Evolutionary conservation across 805 yeast species (phyloP), one percentile per base, ranked within the genome.

Genomic region (Candida stauntonica): DNA sequence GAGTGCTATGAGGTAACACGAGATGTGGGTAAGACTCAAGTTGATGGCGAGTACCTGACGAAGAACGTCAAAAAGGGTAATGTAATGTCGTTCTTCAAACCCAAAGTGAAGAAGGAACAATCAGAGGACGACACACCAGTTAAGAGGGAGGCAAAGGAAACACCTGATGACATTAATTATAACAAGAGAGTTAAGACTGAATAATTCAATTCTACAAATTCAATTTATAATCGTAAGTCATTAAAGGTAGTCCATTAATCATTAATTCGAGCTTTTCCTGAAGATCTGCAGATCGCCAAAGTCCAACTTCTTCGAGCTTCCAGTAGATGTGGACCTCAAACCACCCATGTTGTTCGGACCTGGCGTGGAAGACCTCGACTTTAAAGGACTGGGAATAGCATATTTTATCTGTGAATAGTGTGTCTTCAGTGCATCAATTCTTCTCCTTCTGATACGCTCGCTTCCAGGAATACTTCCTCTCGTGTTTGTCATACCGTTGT

Each of bases 11-110:
- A 67, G 35, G 95, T 86, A 2, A 57, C 71, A 3, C 63, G 60
- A 19, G 79, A 71, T 16, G 89, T 86, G 9, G 93, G 93, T 2
- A 81, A 77, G 31, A 68, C 75, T 0, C 50, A 62, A 2, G 70
- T 67, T 35, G 73, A 83, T 29, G 66, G 62, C 1, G 52, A 51
- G 20, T 54, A 58, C 24, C 42, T 67, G 36, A 53, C 46, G 1
- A 51, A 61, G 23, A 65, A 68, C 12, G 17, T 44, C 3, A 45
- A 51, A 28, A 42, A 41, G 23, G 36, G 26, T 13, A 35, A 29
- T 2, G 40, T 53, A 26, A 38, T 38, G 19, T 33, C 35, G 9
- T 48, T 51, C 39, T 51, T 50, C 29, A 27, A 35, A 33, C 18
- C 17, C 15, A 21, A 32, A 23, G 28, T 21, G 14, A 31, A 31